Percentiles rank a stretch among this genome's conserved stretches.
Evolutionary conservation across 129 eudicot genomes (phyloP).

Genomic region (Saussurea involucrata): DNA sequence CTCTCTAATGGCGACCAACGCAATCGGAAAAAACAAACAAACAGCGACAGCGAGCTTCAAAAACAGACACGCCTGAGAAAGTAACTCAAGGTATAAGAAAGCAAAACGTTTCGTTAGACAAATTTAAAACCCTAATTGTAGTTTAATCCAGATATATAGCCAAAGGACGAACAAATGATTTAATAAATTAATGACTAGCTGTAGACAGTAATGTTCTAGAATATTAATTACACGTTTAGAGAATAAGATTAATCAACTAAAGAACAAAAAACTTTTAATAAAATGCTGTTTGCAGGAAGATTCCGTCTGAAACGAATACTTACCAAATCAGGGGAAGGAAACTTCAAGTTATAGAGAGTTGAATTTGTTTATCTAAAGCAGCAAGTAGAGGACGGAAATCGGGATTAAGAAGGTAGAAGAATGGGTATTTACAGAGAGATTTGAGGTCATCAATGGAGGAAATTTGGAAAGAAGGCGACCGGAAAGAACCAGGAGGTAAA

Average conservation of each 20-base stretch:
- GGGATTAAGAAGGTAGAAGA: not conserved
- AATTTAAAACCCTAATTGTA: conserved; percentile 1
- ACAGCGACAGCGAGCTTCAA: not conserved
- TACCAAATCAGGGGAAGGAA: conserved; percentile 13
- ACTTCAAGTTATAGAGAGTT: not conserved
- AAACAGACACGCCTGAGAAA: not conserved
- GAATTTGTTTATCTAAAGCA: conserved; percentile 6
- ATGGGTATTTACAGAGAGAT: not conserved
- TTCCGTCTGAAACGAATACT: conserved; percentile 16
- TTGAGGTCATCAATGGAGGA: conserved; percentile 10
- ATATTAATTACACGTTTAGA: conserved; percentile 4
- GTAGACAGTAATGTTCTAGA: not conserved
- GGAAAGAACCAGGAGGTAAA: not conserved
- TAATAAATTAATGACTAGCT: not conserved
- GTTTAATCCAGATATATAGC: not conserved
- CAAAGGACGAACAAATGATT: not conserved
- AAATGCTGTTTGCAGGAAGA: conserved; percentile 23
- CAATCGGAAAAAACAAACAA: conserved; percentile 1
- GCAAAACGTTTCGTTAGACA: not conserved
- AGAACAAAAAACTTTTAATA: not conserved
- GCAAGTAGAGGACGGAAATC: not conserved
- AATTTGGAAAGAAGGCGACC: not conserved
- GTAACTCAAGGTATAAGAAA: not conserved
- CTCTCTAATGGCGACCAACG: conserved; percentile 17
- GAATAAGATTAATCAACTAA: not conserved